Conservation (phyloP, 2,329 filamentous ascomycete genomes). For the Sporothrix pseudoabietina region DNA sequence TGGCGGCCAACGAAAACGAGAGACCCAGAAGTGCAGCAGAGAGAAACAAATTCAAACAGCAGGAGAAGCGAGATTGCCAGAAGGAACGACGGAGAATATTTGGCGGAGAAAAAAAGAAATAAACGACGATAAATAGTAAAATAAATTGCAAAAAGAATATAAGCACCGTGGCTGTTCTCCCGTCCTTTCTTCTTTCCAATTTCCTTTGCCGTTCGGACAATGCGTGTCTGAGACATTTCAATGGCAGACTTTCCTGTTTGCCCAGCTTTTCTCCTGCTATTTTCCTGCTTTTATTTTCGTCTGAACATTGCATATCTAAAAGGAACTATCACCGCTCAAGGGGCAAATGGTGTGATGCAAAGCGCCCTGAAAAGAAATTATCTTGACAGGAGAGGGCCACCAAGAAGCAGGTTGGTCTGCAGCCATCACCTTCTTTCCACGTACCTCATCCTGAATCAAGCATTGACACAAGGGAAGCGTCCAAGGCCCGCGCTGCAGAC, state of each 20-base stretch:
- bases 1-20: not conserved
- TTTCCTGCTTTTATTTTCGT: not conserved
- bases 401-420: not conserved
- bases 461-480: not conserved
- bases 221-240: conserved; percentile 21
- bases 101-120: not conserved
- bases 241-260: not conserved
- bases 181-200: conserved; percentile 9
- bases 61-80: not conserved
- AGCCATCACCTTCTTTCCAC: not conserved
- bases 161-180: not conserved
- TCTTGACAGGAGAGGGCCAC: not conserved
- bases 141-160: not conserved
- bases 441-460: not conserved
- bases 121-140: not conserved
- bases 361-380: not conserved
- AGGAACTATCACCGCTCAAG: not conserved
- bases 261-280: not conserved
- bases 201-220: conserved; percentile 15
- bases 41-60: conserved; percentile 16
- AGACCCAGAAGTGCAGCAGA: not conserved
- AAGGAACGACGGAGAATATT: not conserved
- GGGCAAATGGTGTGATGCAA: not conserved
- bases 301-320: not conserved
- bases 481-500: conserved; percentile 10